These are phyloP conservation scores for Fusarium nelsonii DNA, from an alignment of 2,329 filamentous ascomycete species.

Conservation along the genomic window DNA sequence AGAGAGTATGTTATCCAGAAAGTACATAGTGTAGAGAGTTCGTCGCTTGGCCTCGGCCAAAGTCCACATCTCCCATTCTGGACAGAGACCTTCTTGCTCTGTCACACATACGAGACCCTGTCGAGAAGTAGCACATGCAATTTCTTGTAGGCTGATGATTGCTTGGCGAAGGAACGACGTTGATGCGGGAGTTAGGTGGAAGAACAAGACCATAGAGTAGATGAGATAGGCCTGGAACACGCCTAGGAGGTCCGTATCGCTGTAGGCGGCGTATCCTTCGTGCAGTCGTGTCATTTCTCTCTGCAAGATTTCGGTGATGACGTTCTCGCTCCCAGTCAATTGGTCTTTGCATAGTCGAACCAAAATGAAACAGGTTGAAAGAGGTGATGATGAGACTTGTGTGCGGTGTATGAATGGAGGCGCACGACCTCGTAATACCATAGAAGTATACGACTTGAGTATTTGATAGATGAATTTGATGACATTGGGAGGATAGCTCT, in stretches of 20 bases:
- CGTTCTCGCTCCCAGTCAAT: constrained; percentile 50
- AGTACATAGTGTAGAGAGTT: constrained; percentile 64
- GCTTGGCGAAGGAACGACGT: constrained; percentile 54
- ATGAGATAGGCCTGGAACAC: constrained; percentile 67
- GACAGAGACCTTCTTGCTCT: constrained; percentile 56
- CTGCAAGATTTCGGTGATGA: constrained; percentile 53
- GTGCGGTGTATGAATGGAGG: constrained; percentile 61
- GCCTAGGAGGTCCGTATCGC: constrained; percentile 53
- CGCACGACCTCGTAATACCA: constrained; percentile 52
- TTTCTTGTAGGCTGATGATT: constrained; percentile 64
- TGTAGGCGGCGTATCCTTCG: constrained; percentile 43
- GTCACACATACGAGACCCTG: constrained; percentile 59
- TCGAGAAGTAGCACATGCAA: constrained; percentile 38
- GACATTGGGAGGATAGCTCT: constrained; percentile 56
- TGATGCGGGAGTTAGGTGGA: constrained; percentile 46
- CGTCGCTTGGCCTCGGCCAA: constrained; percentile 65
- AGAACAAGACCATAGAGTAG: constrained; percentile 64
- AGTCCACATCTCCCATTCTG: constrained; percentile 67
- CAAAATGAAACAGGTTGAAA: constrained; percentile 58
- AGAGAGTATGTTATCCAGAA: constrained; percentile 64
- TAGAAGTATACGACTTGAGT: constrained; percentile 59
- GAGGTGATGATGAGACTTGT: constrained; percentile 51
- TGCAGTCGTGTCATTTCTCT: constrained; percentile 59
- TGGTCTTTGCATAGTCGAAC: constrained; percentile 56
- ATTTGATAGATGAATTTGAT: constrained; percentile 56